Percentiles rank a stretch among this genome's conserved stretches.
These are phyloP conservation scores for Clonostachys sp. DNA, from an alignment of 2,329 filamentous ascomycete species.

Conservation along the genomic window DNA sequence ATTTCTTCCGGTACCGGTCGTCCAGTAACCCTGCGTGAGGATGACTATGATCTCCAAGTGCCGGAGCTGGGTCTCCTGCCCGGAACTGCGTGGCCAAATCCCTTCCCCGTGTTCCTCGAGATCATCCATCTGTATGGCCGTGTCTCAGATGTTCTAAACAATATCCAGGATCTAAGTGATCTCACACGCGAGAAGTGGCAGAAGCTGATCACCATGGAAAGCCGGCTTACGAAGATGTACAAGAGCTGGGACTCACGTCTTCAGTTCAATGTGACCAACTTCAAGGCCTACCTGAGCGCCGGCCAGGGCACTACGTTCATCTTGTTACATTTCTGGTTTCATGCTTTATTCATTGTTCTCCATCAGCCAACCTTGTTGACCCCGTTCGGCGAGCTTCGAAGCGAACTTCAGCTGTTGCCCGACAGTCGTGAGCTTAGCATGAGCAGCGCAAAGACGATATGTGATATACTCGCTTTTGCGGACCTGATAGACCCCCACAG, in stretches of 20 bases:
- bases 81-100: constrained; percentile 65
- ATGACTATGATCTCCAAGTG: constrained; percentile 78
- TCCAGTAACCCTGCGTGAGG: constrained; percentile 77
- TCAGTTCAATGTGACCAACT: constrained; percentile 82
- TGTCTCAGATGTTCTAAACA: constrained; percentile 80
- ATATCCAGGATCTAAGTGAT: constrained; percentile 68
- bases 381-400: constrained; percentile 57
- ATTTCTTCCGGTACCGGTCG: constrained; percentile 85
- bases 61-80: constrained; percentile 45
- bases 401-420: constrained; percentile 67
- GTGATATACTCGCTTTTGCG: constrained; percentile 81
- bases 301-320: constrained; percentile 86
- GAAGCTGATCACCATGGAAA: constrained; percentile 72
- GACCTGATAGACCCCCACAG: constrained; percentile 83
- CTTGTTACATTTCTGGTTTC: constrained; percentile 83
- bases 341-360: constrained; percentile 78
- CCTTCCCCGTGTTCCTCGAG: constrained; percentile 74
- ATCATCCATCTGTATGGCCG: constrained; percentile 84
- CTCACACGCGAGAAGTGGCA: constrained; percentile 71
- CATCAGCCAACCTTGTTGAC: constrained; percentile 81
- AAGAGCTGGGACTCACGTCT: constrained; percentile 70
- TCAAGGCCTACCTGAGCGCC: constrained; percentile 75
- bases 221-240: constrained; percentile 66
- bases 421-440: constrained; percentile 80
- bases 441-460: constrained; percentile 88